Base-by-base conservation (phyloP, 23 red algal genomes). In the Gracilaria domingensis region DNA sequence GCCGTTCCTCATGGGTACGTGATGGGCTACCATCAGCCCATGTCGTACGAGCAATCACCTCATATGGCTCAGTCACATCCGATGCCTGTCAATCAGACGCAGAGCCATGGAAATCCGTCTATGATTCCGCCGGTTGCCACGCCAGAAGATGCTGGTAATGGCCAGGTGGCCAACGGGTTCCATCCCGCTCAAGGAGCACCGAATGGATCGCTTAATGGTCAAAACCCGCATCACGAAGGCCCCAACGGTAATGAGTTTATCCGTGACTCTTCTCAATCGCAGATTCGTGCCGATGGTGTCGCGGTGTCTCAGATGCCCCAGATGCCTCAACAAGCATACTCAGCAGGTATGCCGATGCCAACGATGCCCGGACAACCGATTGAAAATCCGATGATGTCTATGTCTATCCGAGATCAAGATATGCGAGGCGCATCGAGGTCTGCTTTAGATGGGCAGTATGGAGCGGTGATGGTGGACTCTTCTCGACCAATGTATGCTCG, bases 151-250 rank as follows among this genome's bases (percentile, higher is more conserved):
- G 4, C 35, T n/a, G 33, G 36, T 3, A 75, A 47, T 47, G 39
- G 34, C 39, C 69, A 75, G 29, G 16, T 75, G 69, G 28, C 69
- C 36, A 75, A 75, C 69, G 69, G 69, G 18, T 75, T 75, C 37
- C 69, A 75, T 21, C 29, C 69, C 1, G 35, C 69, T 7, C 29
- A 35, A 3, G 39, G 37, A 1, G n/a, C 69, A 47, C 35, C 69
- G 23, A 75, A 75, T 47, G 69, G 69, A 47, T 12, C 35, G 17
- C 7, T 20, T 24, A 47, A 3, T 36, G 69, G 28, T 8, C 39
- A 40, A 18, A 75, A 45, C 35, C 4, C 37, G 14, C 69, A 75
- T 7, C 8, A 21, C 36, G 69, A 45, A 24, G 36, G 35, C 2
- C 8, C 35, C 25, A 75, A 75, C n/a, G 39, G 69, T 6, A 75